Conservation (phyloP, 73 alveolate species). For the Paramecium caudatum region DNA sequence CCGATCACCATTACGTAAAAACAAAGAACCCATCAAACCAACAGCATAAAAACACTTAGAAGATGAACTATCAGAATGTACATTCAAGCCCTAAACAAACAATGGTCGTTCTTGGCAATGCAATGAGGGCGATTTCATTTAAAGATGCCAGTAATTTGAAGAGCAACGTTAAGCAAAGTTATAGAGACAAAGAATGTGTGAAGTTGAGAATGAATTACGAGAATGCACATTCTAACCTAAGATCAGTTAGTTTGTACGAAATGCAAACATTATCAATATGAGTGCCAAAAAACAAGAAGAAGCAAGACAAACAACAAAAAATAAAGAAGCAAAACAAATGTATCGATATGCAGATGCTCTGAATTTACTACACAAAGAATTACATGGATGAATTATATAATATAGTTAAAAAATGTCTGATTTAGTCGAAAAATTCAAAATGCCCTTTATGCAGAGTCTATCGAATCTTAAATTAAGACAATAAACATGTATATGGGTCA, state of each 20-base stretch:
- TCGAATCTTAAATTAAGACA: constrained; percentile 16
- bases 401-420: constrained; percentile 48
- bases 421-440: background rate
- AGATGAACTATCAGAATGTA: constrained; percentile 43
- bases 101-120: background rate
- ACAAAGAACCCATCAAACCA: background rate
- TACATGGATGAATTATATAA: constrained; percentile 39
- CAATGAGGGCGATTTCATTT: constrained; percentile 32
- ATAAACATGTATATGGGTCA: background rate
- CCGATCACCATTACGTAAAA: constrained; percentile 16
- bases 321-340: constrained; percentile 1
- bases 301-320: background rate
- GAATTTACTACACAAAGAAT: constrained; percentile 36
- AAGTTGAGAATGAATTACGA: constrained; percentile 39
- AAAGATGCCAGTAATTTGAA: constrained; percentile 38
- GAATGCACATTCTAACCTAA: constrained; percentile 56
- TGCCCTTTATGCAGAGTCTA: background rate
- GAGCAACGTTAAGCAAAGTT: constrained; percentile 35
- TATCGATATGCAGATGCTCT: constrained; percentile 21
- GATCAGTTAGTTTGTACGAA: constrained; percentile 20
- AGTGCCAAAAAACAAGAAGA: background rate
- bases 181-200: background rate
- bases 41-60: background rate
- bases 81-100: constrained; percentile 7
- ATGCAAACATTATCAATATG: constrained; percentile 19